Evolutionary conservation across 192 early-diverging fungal genomes (phyloP), one percentile per base, ranked within the genome.

Genomic region (Backusella australiensis): DNA sequence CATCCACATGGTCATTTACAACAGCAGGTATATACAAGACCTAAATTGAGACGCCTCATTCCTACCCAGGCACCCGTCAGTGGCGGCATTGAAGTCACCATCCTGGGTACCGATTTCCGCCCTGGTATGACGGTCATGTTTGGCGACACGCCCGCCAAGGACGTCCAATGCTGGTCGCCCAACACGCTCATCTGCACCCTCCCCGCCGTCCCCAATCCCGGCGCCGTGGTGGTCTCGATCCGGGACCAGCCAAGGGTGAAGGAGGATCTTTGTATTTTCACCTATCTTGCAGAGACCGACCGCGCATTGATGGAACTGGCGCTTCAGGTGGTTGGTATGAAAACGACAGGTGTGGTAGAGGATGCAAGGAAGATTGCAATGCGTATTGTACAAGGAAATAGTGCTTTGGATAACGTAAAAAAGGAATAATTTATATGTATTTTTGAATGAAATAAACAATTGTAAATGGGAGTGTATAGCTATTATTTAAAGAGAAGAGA

Each of bases 301-400:
- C 88, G 93, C 56, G 93, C 93, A 32, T 79, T 98, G 75, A 92
- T 96, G 85, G 96, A 96, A 76, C 86, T 98, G 42, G 93, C 95
- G 1, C 83, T 98, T 71, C 94, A 95, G 71, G 92, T 96, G 0
- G 89, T 96, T 0, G 96, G 96, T 21, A 75, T 98, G 76, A 86
- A 91, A 75, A 91, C 94, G 86, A 91, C 89, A 1, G 94, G 91
- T 26, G 90, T 89, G 75, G 72, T 94, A 19, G 93, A 94, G 71
- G 90, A 92, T 75, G 91, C 93, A 14, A 80, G 92, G 17, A 82
- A 92, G 69, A 89, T 93, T 79, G 93, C 93, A 6, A 85, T 91
- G 86, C 84, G 86, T 4, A 92, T 91, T 72, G 90, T 92, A 67
- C 82, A 85, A 49, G 75, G 75, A 19, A 65, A 42, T 67, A 17